Evolutionary conservation across 2,329 filamentous ascomycete species (phyloP).

Genomic region (Emmonsia crescens): DNA sequence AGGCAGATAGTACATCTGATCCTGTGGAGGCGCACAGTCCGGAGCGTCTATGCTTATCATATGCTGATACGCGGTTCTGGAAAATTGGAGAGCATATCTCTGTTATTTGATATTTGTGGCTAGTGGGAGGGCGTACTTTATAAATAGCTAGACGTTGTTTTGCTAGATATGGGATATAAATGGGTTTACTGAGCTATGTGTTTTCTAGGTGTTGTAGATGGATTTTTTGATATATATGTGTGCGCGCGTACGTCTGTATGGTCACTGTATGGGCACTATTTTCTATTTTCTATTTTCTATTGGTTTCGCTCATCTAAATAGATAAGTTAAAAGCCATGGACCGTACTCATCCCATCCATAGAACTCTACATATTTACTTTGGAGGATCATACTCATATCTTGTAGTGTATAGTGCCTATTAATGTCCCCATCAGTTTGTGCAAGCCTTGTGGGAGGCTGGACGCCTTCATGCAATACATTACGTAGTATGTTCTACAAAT

Average conservation of each 20-base stretch:
- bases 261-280: neutral
- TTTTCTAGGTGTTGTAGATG: neutral
- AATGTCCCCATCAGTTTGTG: neutral
- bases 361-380: neutral
- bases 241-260: neutral
- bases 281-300: neutral
- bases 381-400: neutral
- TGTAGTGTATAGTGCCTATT: neutral
- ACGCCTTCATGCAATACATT: neutral
- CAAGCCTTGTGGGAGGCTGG: neutral
- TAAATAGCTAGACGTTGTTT: neutral
- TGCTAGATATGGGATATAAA: neutral
- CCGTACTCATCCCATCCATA: neutral
- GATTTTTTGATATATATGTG: neutral
- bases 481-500: neutral
- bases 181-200: neutral
- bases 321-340: neutral
- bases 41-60: constrained; percentile 28
- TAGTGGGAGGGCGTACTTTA: neutral
- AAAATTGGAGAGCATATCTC: constrained; percentile 28
- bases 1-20: neutral
- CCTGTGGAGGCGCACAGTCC: constrained; percentile 1
- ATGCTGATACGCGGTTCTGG: constrained; percentile 35
- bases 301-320: neutral
- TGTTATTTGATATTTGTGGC: neutral